A percentile compares a stretch with the other conserved stretches of the same genome.
phyloP scores from a whole-genome alignment of 2,329 filamentous ascomycete genomes.

The Sporothrix curviconia region DNA sequence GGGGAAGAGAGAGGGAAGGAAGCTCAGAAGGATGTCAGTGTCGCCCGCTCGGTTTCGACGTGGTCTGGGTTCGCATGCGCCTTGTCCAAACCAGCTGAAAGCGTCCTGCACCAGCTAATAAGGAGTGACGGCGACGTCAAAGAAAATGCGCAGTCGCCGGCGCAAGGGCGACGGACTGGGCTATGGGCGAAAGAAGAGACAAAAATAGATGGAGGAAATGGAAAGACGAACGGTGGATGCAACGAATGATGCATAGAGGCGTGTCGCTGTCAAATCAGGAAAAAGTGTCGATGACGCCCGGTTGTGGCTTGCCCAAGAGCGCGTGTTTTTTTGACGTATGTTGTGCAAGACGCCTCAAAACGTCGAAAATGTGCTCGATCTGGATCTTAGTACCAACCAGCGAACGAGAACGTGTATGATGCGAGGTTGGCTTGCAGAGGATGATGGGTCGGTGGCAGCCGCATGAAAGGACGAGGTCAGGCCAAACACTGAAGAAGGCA shows the following conservation, averaged over 20 bases:
- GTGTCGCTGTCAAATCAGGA: background rate
- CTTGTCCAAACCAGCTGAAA: slow-evolving; percentile 6
- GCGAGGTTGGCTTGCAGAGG: background rate
- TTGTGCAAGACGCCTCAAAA: too few relatives aligned
- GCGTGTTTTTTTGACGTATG: slow-evolving; percentile 1
- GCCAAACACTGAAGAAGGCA: slow-evolving; percentile 19
- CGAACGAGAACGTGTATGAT: too few relatives aligned
- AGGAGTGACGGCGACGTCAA: slow-evolving; percentile 4
- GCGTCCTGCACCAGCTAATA: slow-evolving; percentile 7
- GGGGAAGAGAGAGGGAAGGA: background rate
- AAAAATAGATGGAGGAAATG: background rate
- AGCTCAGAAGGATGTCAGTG: background rate
- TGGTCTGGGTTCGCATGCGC: background rate
- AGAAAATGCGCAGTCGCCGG: slow-evolving; percentile 4
- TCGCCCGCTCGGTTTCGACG: slow-evolving; percentile 10
- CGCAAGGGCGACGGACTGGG: background rate
- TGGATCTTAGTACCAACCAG: too few relatives aligned
- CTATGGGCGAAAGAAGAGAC: background rate
- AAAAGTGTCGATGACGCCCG: background rate
- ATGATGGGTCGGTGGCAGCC: slow-evolving; percentile 6
- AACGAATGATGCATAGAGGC: slow-evolving; percentile 4
- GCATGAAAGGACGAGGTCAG: slow-evolving; percentile 27
- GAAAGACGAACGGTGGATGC: background rate
- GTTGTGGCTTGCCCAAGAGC: slow-evolving; percentile 4
- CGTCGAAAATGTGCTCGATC: too few relatives aligned